Percentiles rank a stretch among this genome's conserved stretches.
Evolutionary conservation across 2,329 filamentous ascomycete genomes (phyloP).

Genomic region (Cadophora gregata): DNA sequence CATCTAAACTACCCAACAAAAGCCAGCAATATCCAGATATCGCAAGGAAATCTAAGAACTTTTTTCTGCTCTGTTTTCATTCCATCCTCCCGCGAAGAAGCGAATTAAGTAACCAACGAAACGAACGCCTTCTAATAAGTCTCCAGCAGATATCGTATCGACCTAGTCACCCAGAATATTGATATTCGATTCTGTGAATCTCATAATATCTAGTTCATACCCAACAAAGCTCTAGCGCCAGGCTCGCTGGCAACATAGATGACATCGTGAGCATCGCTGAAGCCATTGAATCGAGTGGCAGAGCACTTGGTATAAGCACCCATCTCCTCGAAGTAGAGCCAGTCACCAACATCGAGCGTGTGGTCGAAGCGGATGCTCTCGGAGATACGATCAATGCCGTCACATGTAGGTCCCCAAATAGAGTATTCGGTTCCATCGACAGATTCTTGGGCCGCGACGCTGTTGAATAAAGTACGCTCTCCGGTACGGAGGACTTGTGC

Average conservation of each 20-base stretch:
- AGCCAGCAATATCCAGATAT: background rate
- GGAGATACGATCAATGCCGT: conserved; percentile 94
- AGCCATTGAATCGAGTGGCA: conserved; percentile 97
- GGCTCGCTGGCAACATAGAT: conserved; percentile 95
- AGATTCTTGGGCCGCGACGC: conserved; percentile 54
- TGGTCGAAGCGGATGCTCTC: conserved; percentile 79
- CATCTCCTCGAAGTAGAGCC: conserved; percentile 99
- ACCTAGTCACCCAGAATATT: background rate
- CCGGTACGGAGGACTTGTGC: conserved; percentile 78
- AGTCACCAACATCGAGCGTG: conserved; percentile 89
- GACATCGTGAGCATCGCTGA: conserved; percentile 88
- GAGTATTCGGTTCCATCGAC: conserved; percentile 78
- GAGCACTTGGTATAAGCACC: conserved; percentile 98
- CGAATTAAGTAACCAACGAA: background rate
- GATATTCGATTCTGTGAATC: conserved; percentile 1
- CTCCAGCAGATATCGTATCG: background rate
- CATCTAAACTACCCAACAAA: background rate
- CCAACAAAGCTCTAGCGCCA: conserved; percentile 77
- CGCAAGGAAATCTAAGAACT: conserved; percentile 1
- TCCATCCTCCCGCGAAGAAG: background rate
- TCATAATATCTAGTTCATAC: conserved; percentile 31
- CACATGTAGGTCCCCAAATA: conserved; percentile 97
- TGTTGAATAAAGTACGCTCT: conserved; percentile 63
- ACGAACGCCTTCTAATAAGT: background rate
- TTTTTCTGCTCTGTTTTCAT: background rate